Conservation (phyloP, 2,329 filamentous ascomycete species). For the Aureobasidium lini region DNA sequence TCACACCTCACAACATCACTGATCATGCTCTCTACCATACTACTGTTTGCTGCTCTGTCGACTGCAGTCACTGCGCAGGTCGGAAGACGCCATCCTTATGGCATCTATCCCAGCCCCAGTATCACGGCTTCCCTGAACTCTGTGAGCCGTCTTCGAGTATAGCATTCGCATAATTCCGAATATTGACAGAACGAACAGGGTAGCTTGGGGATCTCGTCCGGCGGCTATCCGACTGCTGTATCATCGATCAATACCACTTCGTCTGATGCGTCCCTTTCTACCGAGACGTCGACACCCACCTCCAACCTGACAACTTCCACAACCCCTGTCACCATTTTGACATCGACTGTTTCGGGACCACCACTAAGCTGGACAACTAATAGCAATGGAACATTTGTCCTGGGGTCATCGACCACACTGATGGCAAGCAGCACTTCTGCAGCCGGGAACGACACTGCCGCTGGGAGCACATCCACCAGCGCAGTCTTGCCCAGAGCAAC, state of each 20-base stretch:
- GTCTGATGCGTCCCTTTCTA: background rate
- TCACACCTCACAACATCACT: background rate
- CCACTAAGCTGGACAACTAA: background rate
- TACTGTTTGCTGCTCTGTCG: background rate
- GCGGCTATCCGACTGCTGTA: background rate
- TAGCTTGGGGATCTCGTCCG: background rate
- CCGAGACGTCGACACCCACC: background rate
- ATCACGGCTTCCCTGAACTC: background rate
- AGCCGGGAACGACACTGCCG: background rate
- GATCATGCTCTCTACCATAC: background rate
- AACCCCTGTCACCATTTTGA: background rate
- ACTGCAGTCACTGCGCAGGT: background rate
- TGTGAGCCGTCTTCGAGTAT: background rate
- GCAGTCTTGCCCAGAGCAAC: background rate
- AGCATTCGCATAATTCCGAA: background rate
- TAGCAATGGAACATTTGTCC: background rate
- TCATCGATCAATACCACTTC: background rate
- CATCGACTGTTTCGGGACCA: background rate
- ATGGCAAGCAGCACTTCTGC: background rate
- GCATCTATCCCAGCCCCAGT: background rate
- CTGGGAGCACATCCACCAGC: background rate
- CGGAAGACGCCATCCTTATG: background rate
- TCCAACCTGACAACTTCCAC: background rate
- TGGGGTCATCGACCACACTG: background rate
- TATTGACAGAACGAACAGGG: background rate